Base-by-base conservation (phyloP, 2,329 filamentous ascomycete species). In the Pseudocercospora cruenta region DNA sequence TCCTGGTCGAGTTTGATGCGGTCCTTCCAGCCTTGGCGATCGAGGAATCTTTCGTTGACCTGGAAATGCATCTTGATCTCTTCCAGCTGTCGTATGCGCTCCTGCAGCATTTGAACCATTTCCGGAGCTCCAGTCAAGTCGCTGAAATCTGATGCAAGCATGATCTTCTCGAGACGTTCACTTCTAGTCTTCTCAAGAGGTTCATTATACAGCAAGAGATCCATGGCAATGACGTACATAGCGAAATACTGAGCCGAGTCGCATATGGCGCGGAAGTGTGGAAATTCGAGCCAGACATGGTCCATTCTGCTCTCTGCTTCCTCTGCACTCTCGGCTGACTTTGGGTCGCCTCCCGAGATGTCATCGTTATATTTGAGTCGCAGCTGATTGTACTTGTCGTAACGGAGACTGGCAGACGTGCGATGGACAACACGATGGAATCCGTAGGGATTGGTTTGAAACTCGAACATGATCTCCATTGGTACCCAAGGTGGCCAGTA, bases 401-500 rank as follows among this genome's bases (percentile, higher is more conserved):
- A 98, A 66, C 94, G 89, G 71, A 99, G 84, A 82, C 91, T 94
- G 22, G 94, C 95, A 4, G 94, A 99, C 0, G 95, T 99, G 78
- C 96, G 94, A 78, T 98, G 93, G 10, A 99, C 94, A 31, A 99
- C 94, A 67, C 95, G 89, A 77, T 94, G 94, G 83, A 99, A 99
- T n/a, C 96, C 95, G 75, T 97, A 97, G 0, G 95, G 94, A 78
- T 96, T 94, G 5, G 91, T 86, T 70, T 94, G 84, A 79, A 97
- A 99, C 78, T 98, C 94, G 74, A 97, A 97, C 90, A 99, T 97
- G 73, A 97, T 92, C 80, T 99, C 95, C 82, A 99, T 90, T 0
- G 95, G 95, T 55, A 98, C 92, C 95, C 95, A 99, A 0, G 95
- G 95, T 10, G 95, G 95, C 95, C 96, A 99, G 16, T 92, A 89